Evolutionary conservation across 805 yeast species (phyloP).

Genomic region (Cyberlindnera euphorbiiphila): DNA sequence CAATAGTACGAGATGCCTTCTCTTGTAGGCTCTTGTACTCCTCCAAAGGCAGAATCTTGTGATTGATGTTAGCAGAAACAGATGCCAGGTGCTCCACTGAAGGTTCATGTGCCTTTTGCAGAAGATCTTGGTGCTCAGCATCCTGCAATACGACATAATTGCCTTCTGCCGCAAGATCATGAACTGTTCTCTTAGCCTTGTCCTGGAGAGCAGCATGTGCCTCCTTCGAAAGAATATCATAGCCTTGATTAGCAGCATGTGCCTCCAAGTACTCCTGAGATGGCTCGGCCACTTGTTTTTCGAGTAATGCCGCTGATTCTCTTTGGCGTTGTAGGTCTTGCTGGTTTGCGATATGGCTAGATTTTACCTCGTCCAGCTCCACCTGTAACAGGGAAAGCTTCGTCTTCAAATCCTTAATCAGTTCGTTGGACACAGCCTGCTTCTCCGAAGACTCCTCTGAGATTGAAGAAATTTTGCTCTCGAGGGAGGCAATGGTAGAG

Average conservation of each 20-base stretch:
- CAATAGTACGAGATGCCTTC: conserved; percentile 17
- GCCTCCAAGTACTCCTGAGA: conserved; percentile 28
- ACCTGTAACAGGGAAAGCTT: conserved; percentile 4
- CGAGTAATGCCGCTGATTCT: conserved; percentile 4
- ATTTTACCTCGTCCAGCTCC: conserved; percentile 5
- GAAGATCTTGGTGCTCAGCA: conserved; percentile 13
- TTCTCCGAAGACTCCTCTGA: conserved; percentile 10
- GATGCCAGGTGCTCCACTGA: conserved; percentile 23
- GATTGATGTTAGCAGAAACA: conserved; percentile 9
- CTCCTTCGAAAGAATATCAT: conserved; percentile 24
- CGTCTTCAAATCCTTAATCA: conserved; percentile 19
- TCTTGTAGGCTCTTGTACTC: conserved; percentile 16
- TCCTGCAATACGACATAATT: conserved; percentile 12
- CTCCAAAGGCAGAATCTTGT: conserved; percentile 20
- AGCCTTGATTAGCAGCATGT: conserved; percentile 29
- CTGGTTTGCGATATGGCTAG: background rate
- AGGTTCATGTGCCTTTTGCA: conserved; percentile 22
- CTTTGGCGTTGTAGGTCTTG: conserved; percentile 3
- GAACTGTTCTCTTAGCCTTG: conserved; percentile 15
- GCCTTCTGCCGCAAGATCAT: conserved; percentile 24
- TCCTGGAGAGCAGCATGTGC: conserved; percentile 23
- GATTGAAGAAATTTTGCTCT: conserved; percentile 3
- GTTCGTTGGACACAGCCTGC: conserved; percentile 9
- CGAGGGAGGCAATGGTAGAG: conserved; percentile 3
- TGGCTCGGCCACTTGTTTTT: conserved; percentile 29